Percentiles rank a stretch among this genome's conserved stretches.
Evolutionary conservation across 2,329 filamentous ascomycete genomes (phyloP).

Genomic region (Botrytis pseudocinerea): DNA sequence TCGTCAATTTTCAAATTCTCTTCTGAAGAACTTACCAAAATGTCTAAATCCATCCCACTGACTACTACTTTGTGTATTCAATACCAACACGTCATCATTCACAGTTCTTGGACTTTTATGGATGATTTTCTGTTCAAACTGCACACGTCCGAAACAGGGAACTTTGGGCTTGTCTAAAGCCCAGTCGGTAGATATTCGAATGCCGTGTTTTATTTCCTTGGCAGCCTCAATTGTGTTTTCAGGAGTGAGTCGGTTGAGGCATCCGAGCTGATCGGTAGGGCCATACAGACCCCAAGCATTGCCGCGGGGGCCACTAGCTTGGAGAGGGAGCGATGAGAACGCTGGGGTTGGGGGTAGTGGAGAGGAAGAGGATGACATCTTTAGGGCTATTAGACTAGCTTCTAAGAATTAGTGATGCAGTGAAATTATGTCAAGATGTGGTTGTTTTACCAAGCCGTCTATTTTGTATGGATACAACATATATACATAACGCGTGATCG

Average conservation of each 20-base stretch:
- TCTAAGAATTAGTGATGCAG: neutral
- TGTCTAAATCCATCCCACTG: conserved; percentile 51
- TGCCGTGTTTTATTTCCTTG: conserved; percentile 21
- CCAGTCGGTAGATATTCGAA: conserved; percentile 20
- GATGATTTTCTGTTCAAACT: conserved; percentile 55
- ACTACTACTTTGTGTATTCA: conserved; percentile 52
- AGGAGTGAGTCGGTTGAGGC: conserved; percentile 47
- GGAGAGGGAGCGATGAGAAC: conserved; percentile 45
- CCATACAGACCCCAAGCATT: conserved; percentile 48
- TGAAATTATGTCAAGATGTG: neutral
- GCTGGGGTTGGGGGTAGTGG: neutral
- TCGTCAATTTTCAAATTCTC: neutral
- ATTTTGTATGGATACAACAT: neutral
- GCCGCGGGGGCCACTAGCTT: conserved; percentile 45
- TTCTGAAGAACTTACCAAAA: conserved; percentile 34
- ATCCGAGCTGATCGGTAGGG: conserved; percentile 46
- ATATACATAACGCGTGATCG: neutral
- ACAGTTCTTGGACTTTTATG: conserved; percentile 53
- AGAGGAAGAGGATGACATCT: neutral
- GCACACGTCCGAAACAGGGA: conserved; percentile 46
- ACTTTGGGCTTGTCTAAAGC: conserved; percentile 5
- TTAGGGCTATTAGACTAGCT: neutral
- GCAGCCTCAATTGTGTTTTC: conserved; percentile 41
- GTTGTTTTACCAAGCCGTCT: neutral
- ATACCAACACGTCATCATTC: conserved; percentile 62